Evolutionary conservation across 1,139 yeast species (phyloP).

Genomic region (Pichia terricola): DNA sequence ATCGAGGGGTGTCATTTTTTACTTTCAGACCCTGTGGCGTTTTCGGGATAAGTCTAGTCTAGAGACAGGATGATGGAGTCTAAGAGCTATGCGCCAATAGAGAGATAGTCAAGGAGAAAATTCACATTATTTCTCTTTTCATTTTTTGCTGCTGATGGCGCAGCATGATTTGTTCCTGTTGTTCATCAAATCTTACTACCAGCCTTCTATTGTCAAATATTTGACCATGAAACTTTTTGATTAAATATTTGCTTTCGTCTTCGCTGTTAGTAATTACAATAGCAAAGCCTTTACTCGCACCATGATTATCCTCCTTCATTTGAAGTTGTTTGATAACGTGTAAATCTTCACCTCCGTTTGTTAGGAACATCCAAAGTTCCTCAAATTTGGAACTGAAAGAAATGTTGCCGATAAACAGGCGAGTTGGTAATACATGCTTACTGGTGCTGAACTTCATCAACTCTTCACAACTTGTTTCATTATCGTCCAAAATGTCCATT

Average conservation of each 20-base stretch:
- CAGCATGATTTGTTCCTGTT: too few relatives aligned
- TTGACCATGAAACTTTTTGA: too few relatives aligned
- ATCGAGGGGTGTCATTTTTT: too few relatives aligned
- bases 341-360: not conserved
- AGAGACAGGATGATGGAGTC: too few relatives aligned
- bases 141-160: too few relatives aligned
- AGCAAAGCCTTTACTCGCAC: not conserved
- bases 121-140: too few relatives aligned
- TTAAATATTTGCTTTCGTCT: not conserved
- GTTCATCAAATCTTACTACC: too few relatives aligned
- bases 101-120: too few relatives aligned
- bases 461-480: constrained; percentile 15
- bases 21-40: too few relatives aligned
- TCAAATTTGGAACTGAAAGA: constrained; percentile 35
- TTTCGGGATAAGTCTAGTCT: too few relatives aligned
- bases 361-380: constrained; percentile 2
- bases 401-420: constrained; percentile 42
- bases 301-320: not conserved
- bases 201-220: too few relatives aligned
- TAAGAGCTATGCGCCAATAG: too few relatives aligned
- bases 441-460: constrained; percentile 13
- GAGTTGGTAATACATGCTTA: constrained; percentile 28
- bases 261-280: not conserved
- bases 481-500: constrained; percentile 11
- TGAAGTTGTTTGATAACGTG: not conserved